Percentiles rank a stretch among this genome's conserved stretches.
Conservation (phyloP, 2,329 filamentous ascomycete species). For the Diplodia scrobiculata region DNA sequence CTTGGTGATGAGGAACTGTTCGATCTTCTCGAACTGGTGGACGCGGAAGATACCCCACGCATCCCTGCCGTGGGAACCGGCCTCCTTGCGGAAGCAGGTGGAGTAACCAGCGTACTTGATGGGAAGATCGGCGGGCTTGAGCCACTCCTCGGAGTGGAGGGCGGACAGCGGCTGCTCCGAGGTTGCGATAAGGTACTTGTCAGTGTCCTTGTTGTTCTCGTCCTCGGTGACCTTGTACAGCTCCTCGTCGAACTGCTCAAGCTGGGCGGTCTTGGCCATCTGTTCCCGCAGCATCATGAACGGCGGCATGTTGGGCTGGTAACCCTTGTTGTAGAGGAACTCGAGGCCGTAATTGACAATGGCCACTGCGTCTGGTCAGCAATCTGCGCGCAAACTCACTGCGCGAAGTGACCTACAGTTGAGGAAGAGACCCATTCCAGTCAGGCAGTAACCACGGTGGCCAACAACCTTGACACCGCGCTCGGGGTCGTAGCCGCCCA, state of each 20-base stretch:
- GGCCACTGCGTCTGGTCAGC: constrained; percentile 56
- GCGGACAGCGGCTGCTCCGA: constrained; percentile 94
- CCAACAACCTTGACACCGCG: constrained; percentile 89
- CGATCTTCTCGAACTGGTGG: constrained; percentile 95
- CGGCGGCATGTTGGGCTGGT: constrained; percentile 72
- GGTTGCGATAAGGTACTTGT: constrained; percentile 82
- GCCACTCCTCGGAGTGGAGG: constrained; percentile 91
- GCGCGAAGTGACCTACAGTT: constrained; percentile 51
- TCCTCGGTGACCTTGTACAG: constrained; percentile 91
- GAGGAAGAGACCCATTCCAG: constrained; percentile 83
- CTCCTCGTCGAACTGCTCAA: constrained; percentile 97
- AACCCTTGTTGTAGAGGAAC: constrained; percentile 79
- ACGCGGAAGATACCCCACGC: constrained; percentile 98
- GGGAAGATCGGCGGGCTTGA: constrained; percentile 79
- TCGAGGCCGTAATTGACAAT: constrained; percentile 93
- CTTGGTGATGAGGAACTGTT: constrained; percentile 74
- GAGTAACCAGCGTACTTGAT: constrained; percentile 88
- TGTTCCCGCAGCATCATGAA: constrained; percentile 94
- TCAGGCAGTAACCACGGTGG: constrained; percentile 90
- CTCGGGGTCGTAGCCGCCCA: constrained; percentile 91
- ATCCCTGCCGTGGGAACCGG: constrained; percentile 86
- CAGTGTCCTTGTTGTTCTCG: constrained; percentile 75
- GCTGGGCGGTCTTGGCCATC: constrained; percentile 97
- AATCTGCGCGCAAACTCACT: not conserved
- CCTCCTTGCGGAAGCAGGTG: constrained; percentile 94